Conservation (phyloP, 2,329 filamentous ascomycete species). For the Alternaria dauci region DNA sequence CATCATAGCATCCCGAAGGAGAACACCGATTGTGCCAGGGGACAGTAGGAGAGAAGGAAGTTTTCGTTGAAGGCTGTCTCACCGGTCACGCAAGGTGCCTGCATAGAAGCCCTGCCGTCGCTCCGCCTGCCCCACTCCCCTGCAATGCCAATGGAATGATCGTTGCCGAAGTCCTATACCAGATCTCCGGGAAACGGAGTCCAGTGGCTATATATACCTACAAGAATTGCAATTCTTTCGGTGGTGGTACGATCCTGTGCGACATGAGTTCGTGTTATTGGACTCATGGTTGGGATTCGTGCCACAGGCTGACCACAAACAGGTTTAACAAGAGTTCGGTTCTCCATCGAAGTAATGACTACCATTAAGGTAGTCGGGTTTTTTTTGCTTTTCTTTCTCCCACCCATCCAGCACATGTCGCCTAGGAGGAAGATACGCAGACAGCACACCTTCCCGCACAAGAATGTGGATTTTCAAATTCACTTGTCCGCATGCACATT, state of each 20-base stretch:
- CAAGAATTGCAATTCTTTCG: not conserved
- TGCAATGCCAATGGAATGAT: not conserved
- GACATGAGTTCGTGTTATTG: not conserved
- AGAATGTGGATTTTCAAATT: not conserved
- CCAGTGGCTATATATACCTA: slow-evolving; percentile 1
- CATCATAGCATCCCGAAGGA: not conserved
- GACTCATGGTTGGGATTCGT: not conserved
- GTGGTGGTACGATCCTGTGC: not conserved
- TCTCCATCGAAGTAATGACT: not conserved
- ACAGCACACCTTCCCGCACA: not conserved
- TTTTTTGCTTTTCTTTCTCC: not conserved
- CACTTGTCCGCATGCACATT: too few relatives aligned
- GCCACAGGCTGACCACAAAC: not conserved
- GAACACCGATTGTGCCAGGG: not conserved
- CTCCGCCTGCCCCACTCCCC: not conserved
- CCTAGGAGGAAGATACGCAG: not conserved
- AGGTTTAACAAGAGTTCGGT: not conserved
- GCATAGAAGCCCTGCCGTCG: not conserved
- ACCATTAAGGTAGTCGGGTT: not conserved
- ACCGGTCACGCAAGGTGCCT: not conserved
- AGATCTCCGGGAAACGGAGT: not conserved
- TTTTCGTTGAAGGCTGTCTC: not conserved
- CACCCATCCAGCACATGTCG: not conserved
- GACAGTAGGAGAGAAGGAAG: not conserved
- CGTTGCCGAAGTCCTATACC: not conserved